Conservation (phyloP, 768 basidiomycete genomes). For the Leccinum longicurvipes region DNA sequence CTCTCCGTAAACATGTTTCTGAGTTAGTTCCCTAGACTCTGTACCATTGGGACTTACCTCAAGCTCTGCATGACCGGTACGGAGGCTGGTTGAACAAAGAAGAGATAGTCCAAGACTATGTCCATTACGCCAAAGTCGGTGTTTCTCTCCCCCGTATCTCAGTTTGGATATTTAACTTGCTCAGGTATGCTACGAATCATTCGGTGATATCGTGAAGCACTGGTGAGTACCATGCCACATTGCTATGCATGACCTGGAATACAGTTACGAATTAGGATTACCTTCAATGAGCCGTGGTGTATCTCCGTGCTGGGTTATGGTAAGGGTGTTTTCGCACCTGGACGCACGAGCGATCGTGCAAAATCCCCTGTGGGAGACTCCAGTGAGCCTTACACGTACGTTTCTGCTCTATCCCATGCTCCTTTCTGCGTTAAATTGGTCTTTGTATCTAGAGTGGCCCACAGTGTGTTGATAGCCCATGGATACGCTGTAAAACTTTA, state of each 20-base stretch:
- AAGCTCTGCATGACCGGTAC: neutral
- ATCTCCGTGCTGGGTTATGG: constrained; percentile 69
- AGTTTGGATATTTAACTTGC: neutral
- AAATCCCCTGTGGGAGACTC: constrained; percentile 64
- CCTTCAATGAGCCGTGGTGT: constrained; percentile 81
- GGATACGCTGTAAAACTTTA: constrained; percentile 69
- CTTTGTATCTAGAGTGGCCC: constrained; percentile 52
- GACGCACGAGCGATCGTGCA: constrained; percentile 61
- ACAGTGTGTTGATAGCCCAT: constrained; percentile 67
- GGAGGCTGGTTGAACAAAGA: neutral
- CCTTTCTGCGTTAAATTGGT: neutral
- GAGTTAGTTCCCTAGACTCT: neutral
- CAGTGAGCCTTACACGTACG: constrained; percentile 71
- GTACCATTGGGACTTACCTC: neutral
- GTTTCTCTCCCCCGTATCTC: neutral
- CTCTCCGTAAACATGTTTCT: neutral
- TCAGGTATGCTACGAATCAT: constrained; percentile 71
- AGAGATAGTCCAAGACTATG: constrained; percentile 52
- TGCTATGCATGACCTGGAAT: constrained; percentile 10
- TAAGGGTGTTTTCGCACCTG: constrained; percentile 71
- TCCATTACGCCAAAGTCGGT: constrained; percentile 52
- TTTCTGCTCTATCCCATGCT: constrained; percentile 4
- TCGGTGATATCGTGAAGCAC: constrained; percentile 76
- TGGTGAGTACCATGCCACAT: constrained; percentile 43
- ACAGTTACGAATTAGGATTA: constrained; percentile 47